Evolutionary conservation across 1,139 yeast genomes (phyloP).

Genomic region (Diutina scorzettiae): DNA sequence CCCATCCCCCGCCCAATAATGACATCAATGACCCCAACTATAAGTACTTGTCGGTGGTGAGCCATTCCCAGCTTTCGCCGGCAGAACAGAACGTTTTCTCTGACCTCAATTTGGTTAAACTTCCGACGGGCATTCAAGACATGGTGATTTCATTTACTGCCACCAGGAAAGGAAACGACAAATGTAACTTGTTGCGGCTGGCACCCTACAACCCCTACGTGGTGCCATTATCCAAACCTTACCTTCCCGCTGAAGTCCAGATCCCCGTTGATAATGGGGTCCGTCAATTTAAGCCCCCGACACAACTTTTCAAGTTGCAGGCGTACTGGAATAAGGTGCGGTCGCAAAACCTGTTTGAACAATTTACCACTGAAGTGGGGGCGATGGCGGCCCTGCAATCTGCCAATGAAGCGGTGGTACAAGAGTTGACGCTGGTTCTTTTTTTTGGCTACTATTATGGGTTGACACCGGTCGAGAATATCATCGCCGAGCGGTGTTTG

Average conservation of each 20-base stretch:
- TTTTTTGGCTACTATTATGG: conserved; percentile 51
- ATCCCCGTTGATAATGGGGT: conserved; percentile 12
- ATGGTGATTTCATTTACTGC: conserved; percentile 41
- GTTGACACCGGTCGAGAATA: conserved; percentile 15
- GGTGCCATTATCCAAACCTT: conserved; percentile 24
- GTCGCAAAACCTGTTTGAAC: conserved; percentile 25
- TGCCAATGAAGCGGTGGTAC: conserved; percentile 16
- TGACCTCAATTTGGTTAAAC: conserved; percentile 30
- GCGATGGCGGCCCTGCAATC: conserved; percentile 13
- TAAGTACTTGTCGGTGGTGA: conserved; percentile 19
- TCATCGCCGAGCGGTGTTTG: conserved; percentile 31
- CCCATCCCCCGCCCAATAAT: neutral
- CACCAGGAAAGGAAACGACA: conserved; percentile 17
- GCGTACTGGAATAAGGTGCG: conserved; percentile 40
- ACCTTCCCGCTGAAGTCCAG: conserved; percentile 24
- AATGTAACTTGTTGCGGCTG: conserved; percentile 18
- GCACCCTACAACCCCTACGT: conserved; percentile 14
- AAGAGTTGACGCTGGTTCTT: conserved; percentile 34
- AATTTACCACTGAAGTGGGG: conserved; percentile 21
- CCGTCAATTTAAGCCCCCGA: conserved; percentile 20
- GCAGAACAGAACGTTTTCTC: conserved; percentile 26
- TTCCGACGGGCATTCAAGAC: conserved; percentile 69
- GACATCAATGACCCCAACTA: conserved; percentile 9
- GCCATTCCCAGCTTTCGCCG: conserved; percentile 20
- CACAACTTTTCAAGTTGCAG: conserved; percentile 26